Evolutionary conservation across 495 filamentous ascomycete species (phyloP).

Genomic region (Thozetella sp.): DNA sequence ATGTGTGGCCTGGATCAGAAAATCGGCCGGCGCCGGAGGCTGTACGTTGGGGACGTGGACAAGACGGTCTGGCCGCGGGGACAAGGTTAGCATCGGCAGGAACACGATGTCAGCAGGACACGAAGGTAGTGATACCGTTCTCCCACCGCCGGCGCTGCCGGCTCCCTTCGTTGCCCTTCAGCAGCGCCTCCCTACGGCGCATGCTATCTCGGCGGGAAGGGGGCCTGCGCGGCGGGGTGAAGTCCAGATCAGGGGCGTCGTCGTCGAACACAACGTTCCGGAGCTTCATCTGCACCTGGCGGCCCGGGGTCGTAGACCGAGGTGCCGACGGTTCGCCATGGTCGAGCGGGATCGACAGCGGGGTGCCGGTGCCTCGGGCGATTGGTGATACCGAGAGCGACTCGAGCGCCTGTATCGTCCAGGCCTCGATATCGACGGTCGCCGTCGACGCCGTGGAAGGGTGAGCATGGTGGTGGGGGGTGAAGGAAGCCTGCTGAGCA

Average conservation of each 20-base stretch:
- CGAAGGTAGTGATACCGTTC: slow-evolving; percentile 68
- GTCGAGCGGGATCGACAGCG: slow-evolving; percentile 51
- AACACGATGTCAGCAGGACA: background rate
- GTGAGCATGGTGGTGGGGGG: slow-evolving; percentile 24
- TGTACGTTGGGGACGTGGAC: slow-evolving; percentile 83
- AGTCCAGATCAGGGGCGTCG: slow-evolving; percentile 11
- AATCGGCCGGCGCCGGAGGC: slow-evolving; percentile 81
- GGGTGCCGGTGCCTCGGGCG: slow-evolving; percentile 39
- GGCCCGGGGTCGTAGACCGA: background rate
- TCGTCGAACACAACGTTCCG: slow-evolving; percentile 13
- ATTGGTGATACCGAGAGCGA: slow-evolving; percentile 47
- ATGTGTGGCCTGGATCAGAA: slow-evolving; percentile 77
- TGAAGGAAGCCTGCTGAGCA: slow-evolving; percentile 12
- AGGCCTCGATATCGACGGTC: slow-evolving; percentile 47
- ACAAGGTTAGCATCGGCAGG: background rate
- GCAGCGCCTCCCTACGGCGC: slow-evolving; percentile 65
- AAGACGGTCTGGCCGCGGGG: slow-evolving; percentile 68
- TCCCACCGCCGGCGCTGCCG: slow-evolving; percentile 89
- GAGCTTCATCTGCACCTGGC: slow-evolving; percentile 16
- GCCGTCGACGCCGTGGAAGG: slow-evolving; percentile 30
- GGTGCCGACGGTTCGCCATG: slow-evolving; percentile 9
- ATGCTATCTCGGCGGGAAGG: slow-evolving; percentile 44
- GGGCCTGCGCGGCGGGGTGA: slow-evolving; percentile 32
- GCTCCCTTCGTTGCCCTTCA: slow-evolving; percentile 94
- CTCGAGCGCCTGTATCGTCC: slow-evolving; percentile 49